Base-by-base conservation (phyloP, 2,329 filamentous ascomycete genomes). In the Lachnellula cervina region DNA sequence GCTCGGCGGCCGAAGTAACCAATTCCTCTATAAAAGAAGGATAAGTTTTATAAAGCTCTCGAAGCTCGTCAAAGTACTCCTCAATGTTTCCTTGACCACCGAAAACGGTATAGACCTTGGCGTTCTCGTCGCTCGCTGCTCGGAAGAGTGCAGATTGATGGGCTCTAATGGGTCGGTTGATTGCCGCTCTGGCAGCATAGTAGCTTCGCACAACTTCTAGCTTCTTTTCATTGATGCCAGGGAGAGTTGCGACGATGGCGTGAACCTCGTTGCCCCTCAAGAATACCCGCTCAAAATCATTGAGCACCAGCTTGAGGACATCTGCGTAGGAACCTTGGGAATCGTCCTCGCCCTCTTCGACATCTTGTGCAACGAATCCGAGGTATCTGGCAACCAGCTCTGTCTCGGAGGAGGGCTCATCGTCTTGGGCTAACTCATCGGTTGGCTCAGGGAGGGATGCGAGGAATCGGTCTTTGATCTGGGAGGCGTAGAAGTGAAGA, bases 71-170 rank as follows among this genome's bases (percentile, higher is more conserved):
- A 68, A 99, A 99, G 76, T 99, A 99, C 76, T 99, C 95, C 74
- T 99, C 93, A 62, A 99, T 97, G 74, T 99, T 99, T 66, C 94
- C 94, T 73, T 99, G 94, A 6, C 94, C 94, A 58, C 94, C 94
- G 64, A 97, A 96, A 59, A 99, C 91, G 62, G 87, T 92, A 77
- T 96, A 99, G 58, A 99, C 83, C 66, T 84, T 87, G 53, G 92
- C 92, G 54, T 86, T 85, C 59, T 84, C 87, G 60, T 97, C 92
- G 47, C 88, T 86, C 9, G 90, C 90, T 50, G 94, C 93, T 64
- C 94, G 84, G 69, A 97, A 83, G 47, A 99, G 81, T 37, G 94
- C 95, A 42, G 95, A 97, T 71, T 96, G 89, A 72, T 99, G 93
- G 28, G 90, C 83, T 75, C 91, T 92, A 70, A 97, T 93, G 51